These are phyloP conservation scores for Metrosideros polymorpha DNA, from an alignment of 441 rosid genomes.

Conservation along the genomic window DNA sequence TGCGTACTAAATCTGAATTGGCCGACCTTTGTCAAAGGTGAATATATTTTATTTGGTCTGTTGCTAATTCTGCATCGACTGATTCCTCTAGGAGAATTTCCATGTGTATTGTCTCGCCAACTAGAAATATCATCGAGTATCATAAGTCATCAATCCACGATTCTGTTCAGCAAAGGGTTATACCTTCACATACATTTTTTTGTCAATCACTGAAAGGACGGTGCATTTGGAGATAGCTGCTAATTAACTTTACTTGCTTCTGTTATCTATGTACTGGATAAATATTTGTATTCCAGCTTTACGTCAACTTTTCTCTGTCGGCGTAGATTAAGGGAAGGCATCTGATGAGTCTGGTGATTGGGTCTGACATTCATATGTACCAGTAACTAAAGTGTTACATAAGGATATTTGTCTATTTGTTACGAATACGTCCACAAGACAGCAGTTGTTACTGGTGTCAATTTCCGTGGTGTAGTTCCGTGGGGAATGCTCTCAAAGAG, in stretches of 20 bases:
- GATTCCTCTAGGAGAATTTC: not conserved
- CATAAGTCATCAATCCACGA: not conserved
- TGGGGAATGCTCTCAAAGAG: not conserved
- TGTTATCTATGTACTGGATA: not conserved
- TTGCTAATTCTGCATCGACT: not conserved
- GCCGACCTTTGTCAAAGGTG: not conserved
- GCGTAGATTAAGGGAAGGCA: not conserved
- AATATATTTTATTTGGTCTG: not conserved
- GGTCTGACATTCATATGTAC: not conserved
- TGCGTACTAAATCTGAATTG: not conserved
- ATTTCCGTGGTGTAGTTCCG: not conserved
- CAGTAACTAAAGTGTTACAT: not conserved
- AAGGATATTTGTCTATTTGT: too few relatives aligned
- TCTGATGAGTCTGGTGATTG: not conserved
- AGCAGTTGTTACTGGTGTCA: not conserved
- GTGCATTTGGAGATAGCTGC: not conserved
- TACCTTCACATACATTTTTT: not conserved
- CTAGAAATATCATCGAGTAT: not conserved
- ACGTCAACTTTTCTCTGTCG: fast-evolving
- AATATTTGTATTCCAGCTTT: not conserved
- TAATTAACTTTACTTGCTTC: not conserved
- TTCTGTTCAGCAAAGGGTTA: not conserved
- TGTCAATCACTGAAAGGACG: not conserved
- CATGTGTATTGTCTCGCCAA: fast-evolving
- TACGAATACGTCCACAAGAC: not conserved